Percentiles rank a stretch among this genome's conserved stretches.
These are phyloP conservation scores for Nicotiana sylvestris DNA, from an alignment of 257 asterid genomes.

Conservation along the genomic window DNA sequence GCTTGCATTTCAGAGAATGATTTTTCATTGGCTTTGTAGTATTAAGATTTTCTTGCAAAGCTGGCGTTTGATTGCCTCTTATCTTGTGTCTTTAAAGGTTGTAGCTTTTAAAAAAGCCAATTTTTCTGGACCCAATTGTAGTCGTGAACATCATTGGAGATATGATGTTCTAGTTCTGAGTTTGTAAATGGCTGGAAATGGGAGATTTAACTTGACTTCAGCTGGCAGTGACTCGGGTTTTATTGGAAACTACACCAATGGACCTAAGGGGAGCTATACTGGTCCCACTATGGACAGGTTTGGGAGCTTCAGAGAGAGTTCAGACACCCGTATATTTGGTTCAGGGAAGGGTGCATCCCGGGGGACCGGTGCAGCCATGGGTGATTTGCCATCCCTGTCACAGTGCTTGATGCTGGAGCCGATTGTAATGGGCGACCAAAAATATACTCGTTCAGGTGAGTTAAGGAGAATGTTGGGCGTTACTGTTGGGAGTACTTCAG, in stretches of 20 bases:
- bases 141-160: constrained; percentile 21
- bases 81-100: constrained; percentile 13
- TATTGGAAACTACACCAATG: constrained; percentile 60
- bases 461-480: constrained; percentile 61
- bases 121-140: constrained; percentile 18
- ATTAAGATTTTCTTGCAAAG: background rate
- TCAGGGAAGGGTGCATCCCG: constrained; percentile 63
- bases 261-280: constrained; percentile 61
- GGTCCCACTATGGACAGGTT: constrained; percentile 62
- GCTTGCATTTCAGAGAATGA: background rate
- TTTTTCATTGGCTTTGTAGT: constrained; percentile 2
- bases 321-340: constrained; percentile 53
- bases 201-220: constrained; percentile 62
- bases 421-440: constrained; percentile 53
- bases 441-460: constrained; percentile 49
- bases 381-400: constrained; percentile 54
- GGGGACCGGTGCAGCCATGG: constrained; percentile 43
- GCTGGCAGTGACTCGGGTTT: constrained; percentile 67
- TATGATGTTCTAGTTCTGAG: constrained; percentile 34
- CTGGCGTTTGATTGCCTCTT: constrained; percentile 5
- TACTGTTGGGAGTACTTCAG: constrained; percentile 57
- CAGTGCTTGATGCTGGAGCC: constrained; percentile 75
- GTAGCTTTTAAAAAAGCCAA: constrained; percentile 17
- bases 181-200: constrained; percentile 69
- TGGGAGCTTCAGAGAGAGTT: constrained; percentile 78